These are phyloP conservation scores for Wickerhamiella occidentalis DNA, from an alignment of 805 yeast genomes.

Conservation along the genomic window DNA sequence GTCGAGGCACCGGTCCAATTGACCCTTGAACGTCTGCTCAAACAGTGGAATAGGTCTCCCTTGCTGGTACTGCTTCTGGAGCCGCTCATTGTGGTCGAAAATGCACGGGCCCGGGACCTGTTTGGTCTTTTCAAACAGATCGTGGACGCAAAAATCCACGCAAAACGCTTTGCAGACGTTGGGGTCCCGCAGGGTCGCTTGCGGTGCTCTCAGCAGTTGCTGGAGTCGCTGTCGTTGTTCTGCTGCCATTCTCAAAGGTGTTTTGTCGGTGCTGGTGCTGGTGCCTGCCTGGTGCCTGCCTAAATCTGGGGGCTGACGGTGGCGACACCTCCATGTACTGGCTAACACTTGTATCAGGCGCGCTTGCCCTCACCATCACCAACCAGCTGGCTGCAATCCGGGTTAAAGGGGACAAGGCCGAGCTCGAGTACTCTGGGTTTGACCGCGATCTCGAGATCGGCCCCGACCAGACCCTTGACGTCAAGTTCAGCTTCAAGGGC, in stretches of 20 bases:
- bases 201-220: constrained; percentile 60
- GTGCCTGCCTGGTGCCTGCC: no score
- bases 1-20: constrained; percentile 42
- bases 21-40: constrained; percentile 36
- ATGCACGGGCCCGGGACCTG: constrained; percentile 61
- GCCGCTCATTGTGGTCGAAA: constrained; percentile 43
- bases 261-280: no score
- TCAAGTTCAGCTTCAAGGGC: constrained; percentile 17
- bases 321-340: constrained; percentile 6
- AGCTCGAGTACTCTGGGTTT: constrained; percentile 3
- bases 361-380: constrained; percentile 3
- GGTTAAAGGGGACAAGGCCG: not conserved
- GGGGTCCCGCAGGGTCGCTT: constrained; percentile 34
- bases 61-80: not conserved
- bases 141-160: constrained; percentile 82
- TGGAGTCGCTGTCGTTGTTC: constrained; percentile 66
- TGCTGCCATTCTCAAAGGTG: constrained; percentile 38
- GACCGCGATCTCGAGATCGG: constrained; percentile 7
- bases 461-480: constrained; percentile 17
- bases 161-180: constrained; percentile 67
- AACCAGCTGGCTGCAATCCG: constrained; percentile 3
- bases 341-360: not conserved
- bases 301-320: no score
- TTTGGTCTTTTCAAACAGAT: constrained; percentile 68
- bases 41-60: constrained; percentile 19